Percentiles rank a stretch among this genome's conserved stretches.
These are phyloP conservation scores for Coemansia sp. DNA, from an alignment of 192 early-diverging fungal species.

Conservation along the genomic window DNA sequence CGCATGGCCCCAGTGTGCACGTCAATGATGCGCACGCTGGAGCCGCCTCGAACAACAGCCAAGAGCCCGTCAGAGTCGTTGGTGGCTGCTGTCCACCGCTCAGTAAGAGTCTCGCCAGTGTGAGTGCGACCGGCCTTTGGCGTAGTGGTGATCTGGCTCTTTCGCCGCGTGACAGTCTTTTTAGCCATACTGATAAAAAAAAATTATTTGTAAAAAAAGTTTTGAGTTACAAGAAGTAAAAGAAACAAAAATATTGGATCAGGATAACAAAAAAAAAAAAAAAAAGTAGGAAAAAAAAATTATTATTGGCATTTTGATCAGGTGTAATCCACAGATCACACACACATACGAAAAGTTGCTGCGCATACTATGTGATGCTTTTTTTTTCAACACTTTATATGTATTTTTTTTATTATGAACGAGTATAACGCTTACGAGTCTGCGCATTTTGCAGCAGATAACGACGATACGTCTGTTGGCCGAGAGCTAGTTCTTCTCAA, in stretches of 20 bases:
- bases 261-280: background rate
- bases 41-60: conserved; percentile 43
- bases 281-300: background rate
- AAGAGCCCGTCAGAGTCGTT: conserved; percentile 28
- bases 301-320: background rate
- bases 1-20: conserved; percentile 45
- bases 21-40: conserved; percentile 49
- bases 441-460: background rate
- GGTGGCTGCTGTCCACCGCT: conserved; percentile 40
- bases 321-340: background rate
- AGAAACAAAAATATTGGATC: background rate
- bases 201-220: background rate
- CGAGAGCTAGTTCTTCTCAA: background rate
- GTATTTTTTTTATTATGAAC: background rate
- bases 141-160: conserved; percentile 12
- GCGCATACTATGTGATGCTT: background rate
- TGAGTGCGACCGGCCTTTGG: conserved; percentile 15
- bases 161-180: conserved; percentile 47
- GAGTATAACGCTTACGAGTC: background rate
- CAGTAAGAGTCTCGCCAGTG: background rate
- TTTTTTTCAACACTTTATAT: background rate
- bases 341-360: background rate
- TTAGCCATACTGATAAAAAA: conserved; percentile 22
- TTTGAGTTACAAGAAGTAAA: background rate
- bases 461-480: background rate